Conservation (phyloP, 2,329 filamentous ascomycete species). For the Mycosphaerelloides madeirae region DNA sequence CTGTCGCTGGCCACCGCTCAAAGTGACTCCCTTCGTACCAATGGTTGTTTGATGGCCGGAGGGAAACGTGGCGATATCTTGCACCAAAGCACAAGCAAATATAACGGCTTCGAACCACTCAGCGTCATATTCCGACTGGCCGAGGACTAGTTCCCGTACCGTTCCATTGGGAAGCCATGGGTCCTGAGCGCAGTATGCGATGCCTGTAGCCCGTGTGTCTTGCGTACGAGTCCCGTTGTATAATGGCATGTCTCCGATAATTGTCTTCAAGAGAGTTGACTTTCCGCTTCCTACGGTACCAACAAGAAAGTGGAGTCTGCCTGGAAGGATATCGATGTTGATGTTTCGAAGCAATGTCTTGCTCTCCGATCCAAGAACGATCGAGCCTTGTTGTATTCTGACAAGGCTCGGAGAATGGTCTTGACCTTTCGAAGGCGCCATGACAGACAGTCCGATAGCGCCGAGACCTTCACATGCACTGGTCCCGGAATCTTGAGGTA, state of each 20-base stretch:
- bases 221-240: slow-evolving; percentile 1
- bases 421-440: neutral
- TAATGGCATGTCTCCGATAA: slow-evolving; percentile 10
- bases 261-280: slow-evolving; percentile 11
- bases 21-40: slow-evolving; percentile 77
- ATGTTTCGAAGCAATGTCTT: slow-evolving; percentile 7
- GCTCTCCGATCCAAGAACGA: slow-evolving; percentile 1
- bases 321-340: slow-evolving; percentile 1
- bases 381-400: slow-evolving; percentile 2
- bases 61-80: slow-evolving; percentile 69
- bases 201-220: neutral
- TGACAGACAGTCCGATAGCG: slow-evolving; percentile 4
- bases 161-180: slow-evolving; percentile 18
- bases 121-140: slow-evolving; percentile 46
- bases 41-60: slow-evolving; percentile 78
- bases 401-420: neutral
- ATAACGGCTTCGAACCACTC: slow-evolving; percentile 67
- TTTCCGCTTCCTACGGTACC: slow-evolving; percentile 13
- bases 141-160: slow-evolving; percentile 11
- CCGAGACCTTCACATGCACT: neutral
- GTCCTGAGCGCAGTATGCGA: slow-evolving; percentile 18
- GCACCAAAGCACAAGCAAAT: slow-evolving; percentile 66
- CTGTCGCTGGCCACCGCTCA: slow-evolving; percentile 81
- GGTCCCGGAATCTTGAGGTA: neutral
- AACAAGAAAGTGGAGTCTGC: slow-evolving; percentile 7